Evolutionary conservation across 768 basidiomycete genomes (phyloP).

Genomic region (Podaxis rugospora): DNA sequence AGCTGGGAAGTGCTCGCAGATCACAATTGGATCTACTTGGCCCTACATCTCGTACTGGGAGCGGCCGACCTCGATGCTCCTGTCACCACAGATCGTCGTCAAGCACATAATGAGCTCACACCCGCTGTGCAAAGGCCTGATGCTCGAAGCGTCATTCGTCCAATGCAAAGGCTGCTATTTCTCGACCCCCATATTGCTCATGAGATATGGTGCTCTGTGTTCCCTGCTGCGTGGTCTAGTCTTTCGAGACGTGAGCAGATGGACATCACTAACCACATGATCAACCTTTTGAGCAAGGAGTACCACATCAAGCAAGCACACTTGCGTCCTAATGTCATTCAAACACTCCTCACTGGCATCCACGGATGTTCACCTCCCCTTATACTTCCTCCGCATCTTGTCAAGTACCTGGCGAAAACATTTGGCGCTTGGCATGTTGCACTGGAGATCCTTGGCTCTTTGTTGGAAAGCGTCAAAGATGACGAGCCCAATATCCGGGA

Average conservation of each 20-base stretch:
- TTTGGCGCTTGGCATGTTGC: slow-evolving; percentile 95
- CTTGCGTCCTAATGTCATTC: slow-evolving; percentile 86
- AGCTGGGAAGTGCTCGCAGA: slow-evolving; percentile 93
- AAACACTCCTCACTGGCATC: slow-evolving; percentile 82
- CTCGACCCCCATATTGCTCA: slow-evolving; percentile 76
- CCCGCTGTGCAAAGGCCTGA: slow-evolving; percentile 29
- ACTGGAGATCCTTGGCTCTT: slow-evolving; percentile 77
- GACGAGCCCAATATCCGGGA: slow-evolving; percentile 80
- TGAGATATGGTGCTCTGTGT: slow-evolving; percentile 82
- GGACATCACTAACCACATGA: slow-evolving; percentile 86
- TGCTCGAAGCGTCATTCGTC: slow-evolving; percentile 57
- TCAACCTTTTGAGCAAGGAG: slow-evolving; percentile 87
- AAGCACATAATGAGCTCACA: slow-evolving; percentile 24
- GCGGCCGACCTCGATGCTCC: slow-evolving; percentile 41
- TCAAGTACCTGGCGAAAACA: slow-evolving; percentile 95
- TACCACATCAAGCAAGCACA: slow-evolving; percentile 89
- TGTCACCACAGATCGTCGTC: slow-evolving; percentile 35
- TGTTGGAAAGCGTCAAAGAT: slow-evolving; percentile 75
- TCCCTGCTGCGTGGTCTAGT: slow-evolving; percentile 82
- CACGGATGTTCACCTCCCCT: slow-evolving; percentile 85
- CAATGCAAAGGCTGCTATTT: slow-evolving; percentile 80
- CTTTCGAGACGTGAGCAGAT: slow-evolving; percentile 84
- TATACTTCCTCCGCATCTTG: slow-evolving; percentile 87
- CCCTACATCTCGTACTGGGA: slow-evolving; percentile 83
- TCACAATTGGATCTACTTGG: slow-evolving; percentile 91